Base-by-base conservation (phyloP, 768 basidiomycete genomes). In the Termitomyces sp. region DNA sequence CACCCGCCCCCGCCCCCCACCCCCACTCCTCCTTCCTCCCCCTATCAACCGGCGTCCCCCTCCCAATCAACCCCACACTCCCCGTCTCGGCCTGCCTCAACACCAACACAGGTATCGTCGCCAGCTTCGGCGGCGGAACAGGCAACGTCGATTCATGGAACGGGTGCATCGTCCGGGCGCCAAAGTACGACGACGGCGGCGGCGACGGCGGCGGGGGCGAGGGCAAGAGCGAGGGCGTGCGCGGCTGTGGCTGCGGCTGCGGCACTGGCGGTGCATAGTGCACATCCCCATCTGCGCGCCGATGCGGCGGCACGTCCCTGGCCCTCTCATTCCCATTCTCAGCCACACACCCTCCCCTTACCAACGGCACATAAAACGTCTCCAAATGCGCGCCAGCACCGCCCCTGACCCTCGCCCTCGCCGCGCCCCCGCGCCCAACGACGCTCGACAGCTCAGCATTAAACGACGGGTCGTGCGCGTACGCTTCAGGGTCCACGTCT, bases 371-470 rank as follows among this genome's bases (percentile, higher is more conserved):
- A 56, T 74, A 74, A 56, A 74, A 74, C 56, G 69, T 64, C 14
- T 68, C 66, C 56, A 72, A 55, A 53, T 60, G 49, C 53, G 61
- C 64, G 34, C 54, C 63, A 11, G 60, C 31, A 12, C 31, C 45
- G 20, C 48, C 64, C 1, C 48, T 29, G 20, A 14, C 54, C 36
- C n/a, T 45, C 54, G 47, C 10, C 15, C 59, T 25, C n/a, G 15
- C 29, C 10, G 36, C 32, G 14, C 31, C 48, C 62, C 58, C 11
- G 57, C 55, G 15, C 38, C 38, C 1, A 0, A 67, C 61, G 25
- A 67, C 71, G 34, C 70, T 71, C 6, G 73, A 74, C n/a, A 77
- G 65, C 63, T 75, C 76, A 1, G 73, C 69, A 29, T 77, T 76
- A 60, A 76, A 78, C 15, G 73, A 71, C 8, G 77, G 77, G 49